Conservation (phyloP, 371 early-diverging fungal genomes). For the Rhizopus stolonifer region DNA sequence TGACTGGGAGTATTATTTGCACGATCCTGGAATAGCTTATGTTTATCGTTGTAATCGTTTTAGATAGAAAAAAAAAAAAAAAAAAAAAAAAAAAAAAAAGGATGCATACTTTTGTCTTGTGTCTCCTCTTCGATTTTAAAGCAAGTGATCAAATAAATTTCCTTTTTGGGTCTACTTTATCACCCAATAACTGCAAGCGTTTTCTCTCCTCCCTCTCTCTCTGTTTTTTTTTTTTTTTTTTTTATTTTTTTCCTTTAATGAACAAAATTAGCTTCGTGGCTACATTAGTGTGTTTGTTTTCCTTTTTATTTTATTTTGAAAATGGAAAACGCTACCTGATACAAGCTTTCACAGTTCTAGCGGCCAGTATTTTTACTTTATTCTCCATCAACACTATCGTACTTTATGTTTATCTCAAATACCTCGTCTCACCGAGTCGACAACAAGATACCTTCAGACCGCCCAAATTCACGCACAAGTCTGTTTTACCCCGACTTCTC, state of each 20-base stretch:
- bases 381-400: constrained; percentile 34
- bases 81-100: too few relatives aligned
- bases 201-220: too few relatives aligned
- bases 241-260: background rate
- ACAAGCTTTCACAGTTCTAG: background rate
- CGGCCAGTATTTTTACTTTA: constrained; percentile 17
- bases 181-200: too few relatives aligned
- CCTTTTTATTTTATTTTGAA: background rate
- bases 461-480: constrained; percentile 21
- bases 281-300: background rate
- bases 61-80: too few relatives aligned
- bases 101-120: too few relatives aligned
- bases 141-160: too few relatives aligned
- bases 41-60: too few relatives aligned
- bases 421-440: constrained; percentile 31
- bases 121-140: too few relatives aligned
- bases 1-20: too few relatives aligned
- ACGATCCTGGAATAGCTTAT: too few relatives aligned
- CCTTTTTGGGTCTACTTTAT: too few relatives aligned
- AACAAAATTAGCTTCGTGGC: background rate
- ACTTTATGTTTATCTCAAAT: constrained; percentile 41
- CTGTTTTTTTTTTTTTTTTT: constrained; percentile 4
- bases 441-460: constrained; percentile 24
- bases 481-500: constrained; percentile 19
- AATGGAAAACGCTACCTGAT: constrained; percentile 8